These are phyloP conservation scores for Xerocomellus dryophilus DNA, from an alignment of 768 basidiomycete genomes.

Conservation along the genomic window DNA sequence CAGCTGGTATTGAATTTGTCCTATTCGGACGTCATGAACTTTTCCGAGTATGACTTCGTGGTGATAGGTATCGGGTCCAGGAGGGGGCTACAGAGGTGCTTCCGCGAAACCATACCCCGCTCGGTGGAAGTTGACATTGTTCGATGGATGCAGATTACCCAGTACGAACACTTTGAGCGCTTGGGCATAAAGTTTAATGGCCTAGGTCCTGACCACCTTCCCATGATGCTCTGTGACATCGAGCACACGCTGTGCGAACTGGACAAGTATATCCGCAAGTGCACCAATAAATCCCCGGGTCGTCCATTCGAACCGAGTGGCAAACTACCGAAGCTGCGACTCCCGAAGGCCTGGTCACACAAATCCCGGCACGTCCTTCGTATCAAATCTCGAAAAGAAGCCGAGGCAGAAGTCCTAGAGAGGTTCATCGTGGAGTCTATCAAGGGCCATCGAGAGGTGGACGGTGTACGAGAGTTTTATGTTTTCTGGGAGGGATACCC, in stretches of 20 bases:
- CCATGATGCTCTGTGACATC: conserved; percentile 65
- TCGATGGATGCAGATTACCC: conserved; percentile 59
- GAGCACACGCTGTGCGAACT: conserved; percentile 80
- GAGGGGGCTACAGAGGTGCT: conserved; percentile 68
- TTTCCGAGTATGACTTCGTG: conserved; percentile 67
- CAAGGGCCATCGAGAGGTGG: conserved; percentile 34
- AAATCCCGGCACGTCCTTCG: conserved; percentile 41
- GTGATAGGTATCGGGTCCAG: conserved; percentile 64
- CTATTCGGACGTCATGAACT: conserved; percentile 57
- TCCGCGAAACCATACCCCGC: conserved; percentile 42
- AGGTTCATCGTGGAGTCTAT: conserved; percentile 43
- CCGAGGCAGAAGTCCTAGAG: conserved; percentile 35
- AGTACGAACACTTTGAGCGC: conserved; percentile 58
- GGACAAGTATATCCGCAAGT: conserved; percentile 67
- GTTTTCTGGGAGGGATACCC: conserved; percentile 59
- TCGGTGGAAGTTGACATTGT: conserved; percentile 58
- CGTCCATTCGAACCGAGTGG: conserved; percentile 37
- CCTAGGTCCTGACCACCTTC: conserved; percentile 46
- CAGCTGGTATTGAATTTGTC: conserved; percentile 63
- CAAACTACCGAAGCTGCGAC: conserved; percentile 23
- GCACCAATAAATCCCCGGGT: conserved; percentile 28
- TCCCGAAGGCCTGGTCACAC: conserved; percentile 59
- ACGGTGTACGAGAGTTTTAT: conserved; percentile 41
- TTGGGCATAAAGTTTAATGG: conserved; percentile 52
- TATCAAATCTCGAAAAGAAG: conserved; percentile 37